phyloP scores from a whole-genome alignment of 306 rosid genomes.

The Prunus fruticosa region DNA sequence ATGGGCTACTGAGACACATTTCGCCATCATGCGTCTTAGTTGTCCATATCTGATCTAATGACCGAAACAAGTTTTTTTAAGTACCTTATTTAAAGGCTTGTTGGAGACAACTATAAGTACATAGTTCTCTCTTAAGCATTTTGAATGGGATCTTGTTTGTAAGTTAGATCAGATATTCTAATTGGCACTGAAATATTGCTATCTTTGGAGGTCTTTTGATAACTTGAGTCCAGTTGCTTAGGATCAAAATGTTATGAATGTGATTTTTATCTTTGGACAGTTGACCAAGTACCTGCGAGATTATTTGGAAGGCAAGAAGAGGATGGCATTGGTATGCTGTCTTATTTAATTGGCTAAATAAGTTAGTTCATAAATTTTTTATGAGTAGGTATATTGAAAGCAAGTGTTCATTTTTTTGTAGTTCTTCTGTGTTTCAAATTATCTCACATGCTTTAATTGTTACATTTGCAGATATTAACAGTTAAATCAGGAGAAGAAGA shows the following conservation, averaged over 20 bases:
- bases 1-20: neutral
- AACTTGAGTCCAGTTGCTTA: neutral
- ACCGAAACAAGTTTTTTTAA: neutral
- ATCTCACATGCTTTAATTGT: neutral
- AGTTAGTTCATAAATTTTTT: neutral
- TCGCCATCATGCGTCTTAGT: neutral
- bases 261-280: conserved; percentile 40
- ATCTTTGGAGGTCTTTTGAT: neutral
- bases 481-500: conserved; percentile 79
- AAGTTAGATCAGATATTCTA: neutral
- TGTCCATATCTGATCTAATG: neutral
- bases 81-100: neutral
- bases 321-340: conserved; percentile 79
- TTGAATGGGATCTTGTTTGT: neutral
- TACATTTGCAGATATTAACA: conserved; percentile 60
- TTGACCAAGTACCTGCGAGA: conserved; percentile 83
- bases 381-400: neutral
- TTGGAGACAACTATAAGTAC: neutral
- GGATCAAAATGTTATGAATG: conserved; percentile 1
- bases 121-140: neutral
- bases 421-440: neutral
- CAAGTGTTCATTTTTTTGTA: neutral
- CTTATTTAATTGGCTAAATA: conserved; percentile 4
- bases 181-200: neutral
- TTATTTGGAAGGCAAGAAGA: conserved; percentile 92